These are phyloP conservation scores for Sporothrix schenckii DNA, from an alignment of 2,329 filamentous ascomycete species.

Conservation along the genomic window DNA sequence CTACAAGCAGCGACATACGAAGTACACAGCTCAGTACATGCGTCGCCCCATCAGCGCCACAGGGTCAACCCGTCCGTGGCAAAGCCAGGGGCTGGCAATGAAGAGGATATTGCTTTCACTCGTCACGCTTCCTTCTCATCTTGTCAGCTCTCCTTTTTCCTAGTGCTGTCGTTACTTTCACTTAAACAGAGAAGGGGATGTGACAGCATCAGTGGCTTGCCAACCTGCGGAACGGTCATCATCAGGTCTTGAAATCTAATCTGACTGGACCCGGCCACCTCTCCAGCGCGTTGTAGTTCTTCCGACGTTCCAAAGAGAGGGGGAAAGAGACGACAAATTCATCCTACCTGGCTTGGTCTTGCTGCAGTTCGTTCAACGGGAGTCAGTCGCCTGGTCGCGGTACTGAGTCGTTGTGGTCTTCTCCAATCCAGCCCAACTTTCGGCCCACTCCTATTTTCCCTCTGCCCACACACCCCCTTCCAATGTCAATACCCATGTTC, in stretches of 20 bases:
- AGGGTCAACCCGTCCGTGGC: neutral
- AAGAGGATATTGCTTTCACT: neutral
- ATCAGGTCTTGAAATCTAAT: neutral
- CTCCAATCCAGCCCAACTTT: conserved; percentile 25
- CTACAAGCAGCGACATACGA: neutral
- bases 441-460: conserved; percentile 23
- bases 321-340: neutral
- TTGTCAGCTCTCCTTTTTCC: conserved; percentile 4
- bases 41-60: neutral
- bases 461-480: conserved; percentile 18
- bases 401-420: conserved; percentile 15
- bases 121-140: neutral
- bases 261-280: neutral
- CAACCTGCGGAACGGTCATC: neutral
- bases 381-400: conserved; percentile 24
- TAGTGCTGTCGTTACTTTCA: neutral
- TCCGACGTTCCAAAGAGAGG: neutral
- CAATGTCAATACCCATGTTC: conserved; percentile 25
- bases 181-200: neutral
- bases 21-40: neutral
- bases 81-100: neutral
- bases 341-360: neutral
- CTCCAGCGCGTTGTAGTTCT: neutral
- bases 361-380: conserved; percentile 7
- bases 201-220: neutral